Conservation (phyloP, 1,284 basidiomycete genomes). For the Heterobasidion occidentale region DNA sequence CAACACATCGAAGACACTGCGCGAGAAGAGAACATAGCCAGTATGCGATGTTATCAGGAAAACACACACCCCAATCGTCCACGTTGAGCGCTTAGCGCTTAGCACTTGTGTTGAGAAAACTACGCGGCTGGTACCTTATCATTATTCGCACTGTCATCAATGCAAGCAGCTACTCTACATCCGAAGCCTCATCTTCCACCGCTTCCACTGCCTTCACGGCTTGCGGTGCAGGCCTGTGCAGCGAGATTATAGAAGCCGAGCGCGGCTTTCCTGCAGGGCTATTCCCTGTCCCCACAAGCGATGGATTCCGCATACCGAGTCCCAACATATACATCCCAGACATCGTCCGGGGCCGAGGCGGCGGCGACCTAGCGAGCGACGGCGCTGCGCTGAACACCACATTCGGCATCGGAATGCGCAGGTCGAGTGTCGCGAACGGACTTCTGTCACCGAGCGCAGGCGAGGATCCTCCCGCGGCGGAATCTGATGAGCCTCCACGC, state of each 20-base stretch:
- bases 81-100: no score
- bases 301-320: slow-evolving; percentile 32
- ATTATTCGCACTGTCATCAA: no score
- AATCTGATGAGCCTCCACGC: not conserved
- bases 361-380: slow-evolving; percentile 16
- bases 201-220: not conserved
- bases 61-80: no score
- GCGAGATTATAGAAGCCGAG: not conserved
- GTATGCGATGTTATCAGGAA: no score
- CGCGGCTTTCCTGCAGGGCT: not conserved
- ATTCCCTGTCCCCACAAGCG: slow-evolving; percentile 5
- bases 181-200: not conserved
- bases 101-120: no score
- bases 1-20: no score
- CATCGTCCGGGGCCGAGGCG: slow-evolving; percentile 33
- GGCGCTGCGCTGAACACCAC: slow-evolving; percentile 11
- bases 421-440: slow-evolving; percentile 41
- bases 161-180: not conserved
- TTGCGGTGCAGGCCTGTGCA: not conserved
- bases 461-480: not conserved
- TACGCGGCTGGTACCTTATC: no score
- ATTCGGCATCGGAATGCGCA: slow-evolving; percentile 57
- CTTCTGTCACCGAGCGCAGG: slow-evolving; percentile 16
- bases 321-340: slow-evolving; percentile 61
- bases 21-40: no score